Conservation (phyloP, 2,329 filamentous ascomycete species). For the Didymella arachidicola region DNA sequence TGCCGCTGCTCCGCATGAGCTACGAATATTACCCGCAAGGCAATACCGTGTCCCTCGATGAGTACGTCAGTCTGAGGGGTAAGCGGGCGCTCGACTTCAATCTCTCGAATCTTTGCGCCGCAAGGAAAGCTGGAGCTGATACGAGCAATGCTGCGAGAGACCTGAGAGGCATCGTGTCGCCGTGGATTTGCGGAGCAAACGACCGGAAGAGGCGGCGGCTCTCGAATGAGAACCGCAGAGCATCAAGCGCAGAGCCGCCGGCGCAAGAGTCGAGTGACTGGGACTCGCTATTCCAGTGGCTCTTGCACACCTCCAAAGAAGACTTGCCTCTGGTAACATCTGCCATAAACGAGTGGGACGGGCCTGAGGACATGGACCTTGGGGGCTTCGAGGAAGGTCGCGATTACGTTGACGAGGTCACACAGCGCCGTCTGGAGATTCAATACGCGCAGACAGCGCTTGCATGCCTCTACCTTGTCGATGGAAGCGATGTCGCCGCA, state of each 20-base stretch:
- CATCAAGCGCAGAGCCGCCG: conserved; percentile 49
- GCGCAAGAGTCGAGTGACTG: conserved; percentile 60
- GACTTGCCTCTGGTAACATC: conserved; percentile 70
- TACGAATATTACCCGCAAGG: conserved; percentile 71
- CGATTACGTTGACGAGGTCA: conserved; percentile 66
- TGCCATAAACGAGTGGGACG: conserved; percentile 75
- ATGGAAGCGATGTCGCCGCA: conserved; percentile 65
- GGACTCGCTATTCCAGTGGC: conserved; percentile 74
- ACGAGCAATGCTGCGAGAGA: conserved; percentile 65
- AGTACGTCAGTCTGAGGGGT: conserved; percentile 70
- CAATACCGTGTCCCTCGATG: conserved; percentile 63
- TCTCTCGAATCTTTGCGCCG: conserved; percentile 51
- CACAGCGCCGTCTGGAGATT: conserved; percentile 66
- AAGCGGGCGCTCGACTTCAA: conserved; percentile 67
- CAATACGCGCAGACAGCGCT: conserved; percentile 73
- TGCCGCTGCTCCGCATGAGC: conserved; percentile 73
- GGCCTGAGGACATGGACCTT: conserved; percentile 73
- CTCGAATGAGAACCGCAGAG: conserved; percentile 39
- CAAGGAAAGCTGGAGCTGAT: conserved; percentile 20
- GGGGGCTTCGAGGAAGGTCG: conserved; percentile 63
- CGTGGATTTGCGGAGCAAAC: conserved; percentile 74
- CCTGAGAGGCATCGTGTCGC: conserved; percentile 71
- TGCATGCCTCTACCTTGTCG: conserved; percentile 72
- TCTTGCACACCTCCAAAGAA: conserved; percentile 65
- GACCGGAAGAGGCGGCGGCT: conserved; percentile 64